Base-by-base conservation (phyloP, 148 eudicot species). In the Camellia lanceoleosa region DNA sequence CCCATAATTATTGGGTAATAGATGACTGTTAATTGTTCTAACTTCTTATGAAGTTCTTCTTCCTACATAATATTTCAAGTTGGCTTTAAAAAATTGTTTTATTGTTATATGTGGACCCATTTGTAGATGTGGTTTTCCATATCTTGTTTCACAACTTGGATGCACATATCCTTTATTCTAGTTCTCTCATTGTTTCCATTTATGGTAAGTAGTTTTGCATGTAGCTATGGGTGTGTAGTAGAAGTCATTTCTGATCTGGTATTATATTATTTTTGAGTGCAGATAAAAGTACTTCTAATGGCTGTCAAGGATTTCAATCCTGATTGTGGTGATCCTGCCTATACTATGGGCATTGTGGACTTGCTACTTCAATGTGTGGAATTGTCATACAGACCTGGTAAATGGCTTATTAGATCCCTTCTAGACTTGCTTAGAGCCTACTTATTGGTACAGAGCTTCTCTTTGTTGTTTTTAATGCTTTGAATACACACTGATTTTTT, bases 291-390 rank as follows among this genome's bases (percentile, higher is more conserved):
- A 68, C 96, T 97, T 83, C 87, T 97, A 52, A 90, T 87, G 87
- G 99, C 98, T 74, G 89, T 97, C 47, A 97, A 90, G 85, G 97
- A 91, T 85, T 97, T 90, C 82, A 86, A 89, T 83, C 94, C 97
- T 79, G 90, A 83, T 74, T 81, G 86, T 63, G 94, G 98, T 61
- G 98, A 97, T 78, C 89, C 99, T 84, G 91, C 98, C 59, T 94
- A 97, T 80, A 97, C 99, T 7, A 92, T 97, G 92, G 93, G 99
- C 69, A 89, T 97, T 85, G 98, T 97, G 84, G 99, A 97, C 83
- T 85, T 94, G 88, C 82, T 97, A 83, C 97, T 97, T 73, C 98
- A 92, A 81, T 92, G 97, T 78, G 93, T 97, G 85, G 94, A 92
- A 82, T 88, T 97, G 84, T 97, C 99, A 46, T 87, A 91, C 80